phyloP scores from a whole-genome alignment of 805 yeast genomes.

The Metschnikowia koreensis region DNA sequence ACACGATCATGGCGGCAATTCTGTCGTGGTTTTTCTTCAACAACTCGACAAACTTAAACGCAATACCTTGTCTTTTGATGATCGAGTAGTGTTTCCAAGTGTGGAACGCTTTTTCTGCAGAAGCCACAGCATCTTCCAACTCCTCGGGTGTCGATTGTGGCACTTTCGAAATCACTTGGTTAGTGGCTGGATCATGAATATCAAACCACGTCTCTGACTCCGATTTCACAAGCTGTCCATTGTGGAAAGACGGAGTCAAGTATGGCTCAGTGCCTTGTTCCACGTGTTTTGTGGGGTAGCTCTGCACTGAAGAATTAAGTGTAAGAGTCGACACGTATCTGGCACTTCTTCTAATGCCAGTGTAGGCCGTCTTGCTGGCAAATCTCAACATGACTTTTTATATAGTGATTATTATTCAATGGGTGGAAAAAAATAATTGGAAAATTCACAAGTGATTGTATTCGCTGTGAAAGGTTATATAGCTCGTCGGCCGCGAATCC shows the following conservation, averaged over 20 bases:
- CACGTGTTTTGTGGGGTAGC: slow-evolving; percentile 44
- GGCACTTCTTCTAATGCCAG: slow-evolving; percentile 5
- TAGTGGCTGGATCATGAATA: slow-evolving; percentile 74
- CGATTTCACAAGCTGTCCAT: slow-evolving; percentile 51
- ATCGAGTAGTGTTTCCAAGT: slow-evolving; percentile 54
- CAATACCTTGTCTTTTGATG: slow-evolving; percentile 69
- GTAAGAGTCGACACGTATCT: slow-evolving; percentile 14
- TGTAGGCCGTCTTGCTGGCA: slow-evolving; percentile 7
- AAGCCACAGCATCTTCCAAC: slow-evolving; percentile 59
- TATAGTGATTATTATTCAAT: too few relatives aligned
- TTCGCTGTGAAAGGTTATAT: neutral
- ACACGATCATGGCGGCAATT: slow-evolving; percentile 54
- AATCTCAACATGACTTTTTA: slow-evolving; percentile 19
- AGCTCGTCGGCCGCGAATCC: slow-evolving; percentile 12
- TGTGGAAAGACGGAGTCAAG: slow-evolving; percentile 49
- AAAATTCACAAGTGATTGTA: too few relatives aligned
- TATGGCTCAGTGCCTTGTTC: slow-evolving; percentile 40
- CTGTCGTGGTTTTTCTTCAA: slow-evolving; percentile 66
- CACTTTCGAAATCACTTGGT: slow-evolving; percentile 60
- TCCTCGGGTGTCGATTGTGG: slow-evolving; percentile 72
- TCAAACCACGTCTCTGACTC: slow-evolving; percentile 58
- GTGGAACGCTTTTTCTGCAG: slow-evolving; percentile 63
- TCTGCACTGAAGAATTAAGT: slow-evolving; percentile 30
- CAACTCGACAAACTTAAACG: slow-evolving; percentile 65
- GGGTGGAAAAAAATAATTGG: too few relatives aligned